Evolutionary conservation across 257 asterid genomes (phyloP), one percentile per base, ranked within the genome.

Genomic region (Eucommia ulmoides): DNA sequence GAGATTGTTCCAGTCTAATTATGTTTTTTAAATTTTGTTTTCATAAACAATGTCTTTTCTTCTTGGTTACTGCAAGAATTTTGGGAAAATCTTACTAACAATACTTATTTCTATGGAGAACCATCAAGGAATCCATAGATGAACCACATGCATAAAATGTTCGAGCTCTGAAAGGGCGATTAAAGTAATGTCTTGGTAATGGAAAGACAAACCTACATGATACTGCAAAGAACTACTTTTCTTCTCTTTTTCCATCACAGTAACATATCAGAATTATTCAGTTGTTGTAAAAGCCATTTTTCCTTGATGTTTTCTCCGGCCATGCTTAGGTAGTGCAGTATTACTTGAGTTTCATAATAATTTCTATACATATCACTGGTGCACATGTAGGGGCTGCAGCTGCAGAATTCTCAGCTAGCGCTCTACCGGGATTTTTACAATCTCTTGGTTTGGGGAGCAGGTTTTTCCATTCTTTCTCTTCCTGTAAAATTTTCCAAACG

Each of bases 401-500:
- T 51, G 94, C 98, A 63, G 94, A 89, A 62, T 89, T 85, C 79
- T 89, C 94, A 11, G 85, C 80, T 42, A 94, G 92, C 62, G 98
- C 94, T 50, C 68, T 89, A 58, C 96, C 98, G 57, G 75, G 71
- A 74, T 66, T 73, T 59, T 75, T 84, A 69, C 71, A 45, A 62
- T 73, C 67, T 61, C 64, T 60, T 52, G 69, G 76, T 72, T 74
- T 79, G 23, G 49, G 7, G 24, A 48, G 56, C 79, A 73, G 87
- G 93, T 81, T 24, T 67, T 23, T 24, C 38, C 41, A 19, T 29
- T 50, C 52, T 46, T 21, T 24, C 24, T 25, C 19, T 20, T 17
- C 20, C 52, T 61, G 52, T 33, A n/a, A n/a, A n/a, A n/a, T n/a
- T n/a, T n/a, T n/a, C n/a, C n/a, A n/a, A n/a, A n/a, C n/a, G n/a